Percentiles rank a stretch among this genome's conserved stretches.
These are phyloP conservation scores for Hyphopichia wangnamkhiaoensis DNA, from an alignment of 1,139 yeast genomes.

Conservation along the genomic window DNA sequence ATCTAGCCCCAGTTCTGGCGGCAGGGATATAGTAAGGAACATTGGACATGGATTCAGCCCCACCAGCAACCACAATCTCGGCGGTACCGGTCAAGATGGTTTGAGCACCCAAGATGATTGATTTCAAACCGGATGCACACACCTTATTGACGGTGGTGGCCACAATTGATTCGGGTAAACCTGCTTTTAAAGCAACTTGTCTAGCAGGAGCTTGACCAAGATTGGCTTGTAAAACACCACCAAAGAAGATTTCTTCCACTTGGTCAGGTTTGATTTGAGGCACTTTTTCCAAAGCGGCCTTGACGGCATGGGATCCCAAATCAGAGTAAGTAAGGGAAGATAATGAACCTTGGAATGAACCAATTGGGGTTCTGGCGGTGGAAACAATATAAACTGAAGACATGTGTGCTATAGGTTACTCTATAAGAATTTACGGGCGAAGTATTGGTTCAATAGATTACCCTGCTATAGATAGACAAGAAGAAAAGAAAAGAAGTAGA, in stretches of 20 bases:
- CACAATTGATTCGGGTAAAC: slow-evolving; percentile 72
- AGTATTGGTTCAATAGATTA: no score
- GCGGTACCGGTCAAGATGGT: slow-evolving; percentile 85
- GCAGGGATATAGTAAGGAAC: slow-evolving; percentile 89
- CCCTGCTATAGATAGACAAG: background rate
- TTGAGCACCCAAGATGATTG: slow-evolving; percentile 88
- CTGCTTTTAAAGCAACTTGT: slow-evolving; percentile 92
- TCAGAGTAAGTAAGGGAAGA: slow-evolving; percentile 77
- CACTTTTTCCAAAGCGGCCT: slow-evolving; percentile 80
- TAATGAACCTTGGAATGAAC: slow-evolving; percentile 85
- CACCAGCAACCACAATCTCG: slow-evolving; percentile 93
- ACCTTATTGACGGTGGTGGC: slow-evolving; percentile 95
- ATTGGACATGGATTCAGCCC: slow-evolving; percentile 97
- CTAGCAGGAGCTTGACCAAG: slow-evolving; percentile 98
- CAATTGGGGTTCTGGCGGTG: slow-evolving; percentile 92
- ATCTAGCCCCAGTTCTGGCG: slow-evolving; percentile 86
- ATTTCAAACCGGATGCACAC: slow-evolving; percentile 95
- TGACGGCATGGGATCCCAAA: slow-evolving; percentile 90
- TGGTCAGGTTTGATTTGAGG: slow-evolving; percentile 75
- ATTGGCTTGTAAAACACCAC: slow-evolving; percentile 90
- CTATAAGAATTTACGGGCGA: no score
- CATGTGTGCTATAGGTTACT: no score
- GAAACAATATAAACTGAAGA: slow-evolving; percentile 81
- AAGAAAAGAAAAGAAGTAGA: slow-evolving; percentile 3
- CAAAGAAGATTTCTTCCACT: slow-evolving; percentile 90